phyloP scores from a whole-genome alignment of 345 rosid species.

The Euphorbia lathyris region DNA sequence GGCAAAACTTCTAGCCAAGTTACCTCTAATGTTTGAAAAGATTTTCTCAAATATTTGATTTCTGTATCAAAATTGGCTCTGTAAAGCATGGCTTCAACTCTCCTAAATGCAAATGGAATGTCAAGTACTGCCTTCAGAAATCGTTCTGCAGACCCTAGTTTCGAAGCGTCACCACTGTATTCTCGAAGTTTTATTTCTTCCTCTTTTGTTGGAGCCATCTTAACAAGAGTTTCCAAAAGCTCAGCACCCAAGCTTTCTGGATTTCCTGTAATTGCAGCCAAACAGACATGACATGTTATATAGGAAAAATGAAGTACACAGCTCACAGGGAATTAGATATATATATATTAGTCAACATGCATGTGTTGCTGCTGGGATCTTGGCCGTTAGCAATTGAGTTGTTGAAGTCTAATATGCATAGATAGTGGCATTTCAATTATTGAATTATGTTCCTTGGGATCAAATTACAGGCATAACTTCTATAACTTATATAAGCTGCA shows the following conservation, averaged over 20 bases:
- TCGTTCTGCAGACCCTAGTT: conserved; percentile 87
- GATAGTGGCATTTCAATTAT: neutral
- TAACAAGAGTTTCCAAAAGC: conserved; percentile 89
- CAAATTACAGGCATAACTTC: neutral
- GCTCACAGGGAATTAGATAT: neutral
- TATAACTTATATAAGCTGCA: neutral
- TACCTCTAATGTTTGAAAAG: conserved; percentile 92
- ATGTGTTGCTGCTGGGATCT: neutral
- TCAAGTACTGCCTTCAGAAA: conserved; percentile 88
- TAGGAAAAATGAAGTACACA: conserved; percentile 8
- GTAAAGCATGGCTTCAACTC: conserved; percentile 96
- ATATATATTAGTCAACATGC: neutral
- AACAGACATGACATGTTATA: conserved; percentile 8
- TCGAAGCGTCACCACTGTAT: conserved; percentile 61
- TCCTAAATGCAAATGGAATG: conserved; percentile 86
- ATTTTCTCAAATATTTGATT: conserved; percentile 75
- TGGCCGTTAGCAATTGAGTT: neutral
- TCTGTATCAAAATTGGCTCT: conserved; percentile 93
- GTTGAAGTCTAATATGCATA: neutral
- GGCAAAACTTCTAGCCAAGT: conserved; percentile 7
- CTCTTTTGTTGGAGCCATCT: conserved; percentile 98
- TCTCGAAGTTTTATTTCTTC: conserved; percentile 94
- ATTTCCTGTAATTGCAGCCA: conserved; percentile 54
- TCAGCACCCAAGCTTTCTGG: conserved; percentile 86
- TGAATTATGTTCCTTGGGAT: neutral